Evolutionary conservation across 768 basidiomycete genomes (phyloP).

Genomic region (Austroboletus eburneus): DNA sequence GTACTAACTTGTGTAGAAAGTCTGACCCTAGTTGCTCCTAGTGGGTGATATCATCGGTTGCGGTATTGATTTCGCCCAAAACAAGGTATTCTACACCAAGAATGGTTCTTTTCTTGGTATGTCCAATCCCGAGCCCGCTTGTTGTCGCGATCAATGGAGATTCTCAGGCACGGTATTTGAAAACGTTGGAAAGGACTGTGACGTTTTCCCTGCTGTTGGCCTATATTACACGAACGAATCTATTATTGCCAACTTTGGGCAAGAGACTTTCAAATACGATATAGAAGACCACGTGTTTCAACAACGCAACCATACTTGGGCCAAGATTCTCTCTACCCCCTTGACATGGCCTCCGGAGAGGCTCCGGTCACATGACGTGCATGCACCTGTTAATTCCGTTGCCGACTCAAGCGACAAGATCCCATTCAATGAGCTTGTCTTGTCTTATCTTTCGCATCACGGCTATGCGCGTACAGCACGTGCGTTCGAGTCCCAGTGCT

Average conservation of each 20-base stretch:
- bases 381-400: constrained; percentile 4
- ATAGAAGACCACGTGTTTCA: constrained; percentile 84
- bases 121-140: background rate
- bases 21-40: constrained; percentile 28
- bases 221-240: constrained; percentile 76
- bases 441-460: constrained; percentile 79
- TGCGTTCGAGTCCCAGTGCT: constrained; percentile 56
- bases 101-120: constrained; percentile 72
- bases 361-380: constrained; percentile 6
- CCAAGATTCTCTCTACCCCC: constrained; percentile 55
- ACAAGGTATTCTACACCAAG: constrained; percentile 85
- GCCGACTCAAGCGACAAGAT: constrained; percentile 51
- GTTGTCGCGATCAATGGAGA: constrained; percentile 10
- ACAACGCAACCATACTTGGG: constrained; percentile 63
- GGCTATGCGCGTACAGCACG: constrained; percentile 73
- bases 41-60: constrained; percentile 89
- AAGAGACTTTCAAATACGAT: constrained; percentile 81
- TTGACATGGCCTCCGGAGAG: constrained; percentile 42
- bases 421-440: constrained; percentile 67
- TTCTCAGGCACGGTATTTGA: constrained; percentile 63
- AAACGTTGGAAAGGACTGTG: constrained; percentile 58
- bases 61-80: constrained; percentile 83
- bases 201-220: constrained; percentile 85
- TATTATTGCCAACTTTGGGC: constrained; percentile 85
- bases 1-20: background rate